Percentiles rank a stretch among this genome's conserved stretches.
Evolutionary conservation across 768 basidiomycete genomes (phyloP).

Genomic region (Austroboletus eburneus): DNA sequence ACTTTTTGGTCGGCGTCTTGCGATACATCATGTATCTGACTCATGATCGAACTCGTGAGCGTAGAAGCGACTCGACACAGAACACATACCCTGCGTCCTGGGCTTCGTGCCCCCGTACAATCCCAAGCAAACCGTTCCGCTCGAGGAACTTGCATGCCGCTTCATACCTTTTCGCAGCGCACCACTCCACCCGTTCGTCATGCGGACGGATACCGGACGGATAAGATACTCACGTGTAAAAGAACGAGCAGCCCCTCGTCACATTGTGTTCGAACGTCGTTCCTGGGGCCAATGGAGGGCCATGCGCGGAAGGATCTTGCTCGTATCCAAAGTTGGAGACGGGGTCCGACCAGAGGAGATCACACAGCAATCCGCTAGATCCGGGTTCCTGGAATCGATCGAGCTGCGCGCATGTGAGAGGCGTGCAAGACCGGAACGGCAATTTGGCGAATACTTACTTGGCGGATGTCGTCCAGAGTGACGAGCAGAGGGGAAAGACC

Average conservation of each 20-base stretch:
- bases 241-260: constrained; percentile 88
- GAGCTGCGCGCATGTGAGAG: constrained; percentile 46
- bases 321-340: constrained; percentile 86
- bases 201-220: background rate
- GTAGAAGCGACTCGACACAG: background rate
- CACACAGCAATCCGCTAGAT: constrained; percentile 86
- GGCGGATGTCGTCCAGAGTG: constrained; percentile 68
- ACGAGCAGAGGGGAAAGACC: constrained; percentile 87
- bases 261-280: constrained; percentile 74
- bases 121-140: constrained; percentile 81
- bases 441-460: constrained; percentile 39
- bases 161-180: constrained; percentile 53
- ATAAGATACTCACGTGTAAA: constrained; percentile 70
- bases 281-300: constrained; percentile 51
- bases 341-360: constrained; percentile 96
- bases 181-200: constrained; percentile 1
- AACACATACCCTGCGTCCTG: constrained; percentile 92
- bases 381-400: constrained; percentile 94
- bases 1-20: constrained; percentile 91
- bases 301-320: constrained; percentile 46
- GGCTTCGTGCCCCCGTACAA: constrained; percentile 96
- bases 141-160: constrained; percentile 95
- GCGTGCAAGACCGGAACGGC: background rate
- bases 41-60: background rate
- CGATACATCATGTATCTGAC: constrained; percentile 87